Base-by-base conservation (phyloP, 805 yeast species). In the Diddensiella transvaalensis region DNA sequence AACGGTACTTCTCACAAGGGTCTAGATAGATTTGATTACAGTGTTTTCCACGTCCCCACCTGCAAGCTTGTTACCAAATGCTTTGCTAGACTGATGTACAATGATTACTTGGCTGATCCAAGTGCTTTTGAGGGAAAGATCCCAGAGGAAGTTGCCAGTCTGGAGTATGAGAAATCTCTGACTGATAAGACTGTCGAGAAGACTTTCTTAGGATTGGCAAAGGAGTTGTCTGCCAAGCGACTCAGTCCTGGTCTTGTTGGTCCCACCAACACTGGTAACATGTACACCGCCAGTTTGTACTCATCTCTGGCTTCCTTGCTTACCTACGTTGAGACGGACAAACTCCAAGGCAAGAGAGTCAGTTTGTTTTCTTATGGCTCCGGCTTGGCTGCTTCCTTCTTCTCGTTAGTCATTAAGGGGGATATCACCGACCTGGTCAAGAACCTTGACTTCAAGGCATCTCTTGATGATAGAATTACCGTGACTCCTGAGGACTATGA, bases 341-440 rank as follows among this genome's bases (percentile, higher is more conserved):
- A 77, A 47, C 77, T 91, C 60, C 88, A 83, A 68, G 79, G 78
- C 60, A 87, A 89, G 76, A 81, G 96, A 69, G 76, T 93, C 63
- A 95, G 96, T 60, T 67, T 90, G 61, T 93, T 90, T 76, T 93
- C 99, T 18, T 93, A 93, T 70, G 99, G 99, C 59, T 91, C 98
- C 13, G 99, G 99, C 64, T 79, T 93, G 54, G 99, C 99, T 40
- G 78, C 98, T 15, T 80, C 96, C 35, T 74, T 93, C 70, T 86
- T 80, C 72, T 84, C 96, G 39, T 80, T 83, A 56, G 78, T 73
- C 54, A 87, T 93, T 53, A 78, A 75, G 55, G 96, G 95, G 50
- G 98, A 93, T 69, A 74, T 90, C 53, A 71, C 85, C 23, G 59
- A 76, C 52, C 84, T 90, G 56, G 78, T 78, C 54, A 67, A 78